Conservation (phyloP, 257 asterid species). For the Capsicum baccatum region DNA sequence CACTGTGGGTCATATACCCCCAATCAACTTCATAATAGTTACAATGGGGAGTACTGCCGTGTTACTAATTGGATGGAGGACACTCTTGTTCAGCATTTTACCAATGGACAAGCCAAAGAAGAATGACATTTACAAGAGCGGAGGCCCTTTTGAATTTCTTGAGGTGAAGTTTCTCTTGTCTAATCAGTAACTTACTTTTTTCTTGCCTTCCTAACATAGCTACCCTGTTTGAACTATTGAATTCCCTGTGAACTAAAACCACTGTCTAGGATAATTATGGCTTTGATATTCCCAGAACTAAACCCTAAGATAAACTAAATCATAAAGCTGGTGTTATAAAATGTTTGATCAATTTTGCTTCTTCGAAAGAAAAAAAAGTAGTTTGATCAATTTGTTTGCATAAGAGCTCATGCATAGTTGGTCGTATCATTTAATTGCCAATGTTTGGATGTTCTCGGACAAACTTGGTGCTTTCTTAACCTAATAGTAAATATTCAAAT, state of each 20-base stretch:
- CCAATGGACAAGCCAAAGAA: conserved; percentile 53
- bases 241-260: conserved; percentile 3
- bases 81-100: conserved; percentile 59
- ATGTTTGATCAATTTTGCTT: no score
- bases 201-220: neutral
- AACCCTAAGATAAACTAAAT: neutral
- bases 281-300: neutral
- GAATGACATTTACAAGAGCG: conserved; percentile 70
- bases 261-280: no score
- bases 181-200: neutral
- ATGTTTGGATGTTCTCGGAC: neutral
- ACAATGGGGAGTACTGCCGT: conserved; percentile 94
- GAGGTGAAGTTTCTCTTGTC: conserved; percentile 52
- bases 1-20: conserved; percentile 70
- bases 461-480: neutral
- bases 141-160: conserved; percentile 81
- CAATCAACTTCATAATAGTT: conserved; percentile 66
- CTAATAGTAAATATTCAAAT: neutral
- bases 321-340: neutral
- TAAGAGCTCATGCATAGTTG: neutral
- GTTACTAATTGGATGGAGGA: conserved; percentile 85
- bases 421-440: neutral
- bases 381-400: neutral
- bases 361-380: neutral
- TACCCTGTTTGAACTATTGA: neutral